Base-by-base conservation (phyloP, 768 basidiomycete species). In the Kwoniella mangroviensis region DNA sequence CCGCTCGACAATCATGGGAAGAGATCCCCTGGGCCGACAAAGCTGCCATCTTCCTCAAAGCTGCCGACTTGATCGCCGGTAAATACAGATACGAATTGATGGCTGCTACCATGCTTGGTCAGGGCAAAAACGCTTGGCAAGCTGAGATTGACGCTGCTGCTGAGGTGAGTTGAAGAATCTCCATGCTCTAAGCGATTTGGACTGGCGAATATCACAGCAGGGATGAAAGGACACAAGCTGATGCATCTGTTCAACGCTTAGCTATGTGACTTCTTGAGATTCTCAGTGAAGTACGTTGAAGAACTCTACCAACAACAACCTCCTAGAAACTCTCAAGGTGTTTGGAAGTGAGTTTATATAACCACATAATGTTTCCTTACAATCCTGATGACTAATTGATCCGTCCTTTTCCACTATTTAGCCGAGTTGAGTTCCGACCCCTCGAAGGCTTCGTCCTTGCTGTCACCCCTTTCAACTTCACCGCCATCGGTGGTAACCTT, bases 101-200 rank as follows among this genome's bases (percentile, higher is more conserved):
- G 85, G 97, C 97, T 52, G 94, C 96, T 51, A 98, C 96, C 54
- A 97, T 99, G 84, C 87, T 99, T 57, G 97, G 97, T 17, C 97
- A 99, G 85, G 97, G 97, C 52, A 99, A 99, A 89, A 99, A 98
- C 82, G 90, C 88, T 17, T 99, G 97, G 97, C 97, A 99, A 85
- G 97, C 97, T 17, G 97, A 99, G 87, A 98, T 99, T 72, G 97
- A 99, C 83, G 93, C 97, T 65, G 97, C 94, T 19, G 96, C 97
- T 4, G 97, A 99, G 90, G 93, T 93, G 67, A 53, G 88, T 64
- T 5, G 10, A 63, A 42, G 2, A 2, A 41, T 24, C 5, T 65
- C n/a, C 1, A 45, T 7, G 3, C 19, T 13, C n/a, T 26, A 26
- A 26, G 4, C 26, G 2, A 26, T 26, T 26, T 4, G 26, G 26